phyloP scores from a whole-genome alignment of 805 yeast genomes.

The Tanozyma kutaoensis region DNA sequence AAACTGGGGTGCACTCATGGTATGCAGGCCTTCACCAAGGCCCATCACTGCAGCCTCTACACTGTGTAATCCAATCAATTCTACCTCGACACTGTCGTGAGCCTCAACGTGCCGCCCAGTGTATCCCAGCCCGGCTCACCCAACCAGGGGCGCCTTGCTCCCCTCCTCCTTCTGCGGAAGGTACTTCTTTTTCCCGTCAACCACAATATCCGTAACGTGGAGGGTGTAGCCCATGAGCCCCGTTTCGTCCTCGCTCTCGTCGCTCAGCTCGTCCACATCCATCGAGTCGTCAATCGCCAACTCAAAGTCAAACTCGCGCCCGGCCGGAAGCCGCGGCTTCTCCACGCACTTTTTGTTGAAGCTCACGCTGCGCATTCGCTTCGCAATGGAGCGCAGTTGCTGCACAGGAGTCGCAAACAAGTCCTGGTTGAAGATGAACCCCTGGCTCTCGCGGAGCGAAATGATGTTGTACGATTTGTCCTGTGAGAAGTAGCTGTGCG shows the following conservation, averaged over 20 bases:
- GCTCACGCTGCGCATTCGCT: slow-evolving; percentile 13
- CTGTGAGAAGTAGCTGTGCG: slow-evolving; percentile 17
- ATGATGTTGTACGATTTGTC: slow-evolving; percentile 20
- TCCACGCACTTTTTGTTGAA: slow-evolving; percentile 2
- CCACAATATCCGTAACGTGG: slow-evolving; percentile 26
- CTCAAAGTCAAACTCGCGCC: slow-evolving; percentile 2
- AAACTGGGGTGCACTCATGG: slow-evolving; percentile 23
- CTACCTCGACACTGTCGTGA: too few species aligned
- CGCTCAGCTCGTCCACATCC: neutral
- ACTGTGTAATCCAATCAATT: too few species aligned
- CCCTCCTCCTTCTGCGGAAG: slow-evolving; percentile 2
- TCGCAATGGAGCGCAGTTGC: slow-evolving; percentile 29
- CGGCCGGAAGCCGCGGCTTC: slow-evolving; percentile 7
- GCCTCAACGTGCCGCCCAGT: too few species aligned
- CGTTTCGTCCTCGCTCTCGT: slow-evolving; percentile 3
- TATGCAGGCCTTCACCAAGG: too few species aligned
- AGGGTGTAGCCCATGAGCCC: slow-evolving; percentile 17
- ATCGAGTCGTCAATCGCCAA: slow-evolving; percentile 3
- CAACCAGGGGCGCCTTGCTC: too few species aligned
- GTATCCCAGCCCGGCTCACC: too few species aligned
- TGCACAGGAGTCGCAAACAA: slow-evolving; percentile 61
- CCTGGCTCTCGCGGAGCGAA: slow-evolving; percentile 51
- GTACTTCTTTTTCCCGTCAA: slow-evolving; percentile 17
- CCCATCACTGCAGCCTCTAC: too few species aligned
- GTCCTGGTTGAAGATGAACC: slow-evolving; percentile 68